Base-by-base conservation (phyloP, 2,329 filamentous ascomycete species). In the Aspergillus caelatus region DNA sequence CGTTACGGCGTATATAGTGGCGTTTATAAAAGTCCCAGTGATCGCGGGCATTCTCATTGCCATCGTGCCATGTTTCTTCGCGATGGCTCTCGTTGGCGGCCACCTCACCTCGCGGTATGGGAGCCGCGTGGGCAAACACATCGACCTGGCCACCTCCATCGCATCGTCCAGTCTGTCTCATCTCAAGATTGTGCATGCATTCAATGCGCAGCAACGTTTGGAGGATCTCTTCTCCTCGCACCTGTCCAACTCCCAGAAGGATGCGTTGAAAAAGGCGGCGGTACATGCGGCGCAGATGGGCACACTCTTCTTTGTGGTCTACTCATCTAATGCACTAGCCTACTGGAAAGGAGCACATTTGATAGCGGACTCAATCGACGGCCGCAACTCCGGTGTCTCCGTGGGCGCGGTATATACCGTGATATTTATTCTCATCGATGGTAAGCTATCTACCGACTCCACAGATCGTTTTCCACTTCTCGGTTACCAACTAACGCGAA, bases 301-400 rank as follows among this genome's bases (percentile, higher is more conserved):
- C 1, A 74, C 84, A 12, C 77, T 90, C 3, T 91, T 89, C 72
- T 90, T 91, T 66, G 85, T 91, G 67, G 86, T 87, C 5, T 91
- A 89, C 67, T 83, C 86, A 1, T 86, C 86, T 5, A 91, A 90
- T 72, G 87, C 86, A 0, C 78, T 91, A 19, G 87, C 88, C 0
- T 91, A 89, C 72, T 91, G 87, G 87, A 84, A 89, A 71, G 89
- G 89, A 48, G 87, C 86, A 61, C 81, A 79, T 36, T 83, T 84
- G 66, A 84, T 88, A 54, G 81, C 81, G 10, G 76, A 67, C 39
- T 68, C 71, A 3, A 68, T 75, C 7, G 67, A 65, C 10, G 36
- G 57, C 3, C 62, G 60, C 26, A 60, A 61, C 36, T 56, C 58
- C 1, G 72, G 70, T 1, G 65, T 68, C 21, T 74, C 76, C 6